Base-by-base conservation (phyloP, 805 yeast species). In the Wickerhamiella bombiphila region DNA sequence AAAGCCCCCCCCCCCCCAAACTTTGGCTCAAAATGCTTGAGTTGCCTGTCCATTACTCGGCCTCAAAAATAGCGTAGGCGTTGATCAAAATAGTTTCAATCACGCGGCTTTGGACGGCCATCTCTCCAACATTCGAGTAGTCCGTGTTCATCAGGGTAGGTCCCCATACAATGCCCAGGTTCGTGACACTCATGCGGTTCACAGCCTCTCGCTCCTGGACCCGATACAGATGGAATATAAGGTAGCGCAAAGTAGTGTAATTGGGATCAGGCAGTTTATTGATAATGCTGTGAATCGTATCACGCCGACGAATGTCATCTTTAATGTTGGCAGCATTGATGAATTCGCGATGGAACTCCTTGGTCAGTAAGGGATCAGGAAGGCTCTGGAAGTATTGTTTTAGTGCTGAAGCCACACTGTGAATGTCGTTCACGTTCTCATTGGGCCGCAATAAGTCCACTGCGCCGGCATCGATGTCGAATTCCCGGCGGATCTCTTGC, bases 261-360 rank as follows among this genome's bases (percentile, higher is more conserved):
- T 88, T 83, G 1, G 93, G 91, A 59, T 91, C 98, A 0, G 96
- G 95, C 39, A 91, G 67, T 47, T 80, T 80, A 61, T 79, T 91
- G 33, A 91, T 81, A 42, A 82, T 69, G 32, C 83, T 81, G 57
- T 91, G 98, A 49, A 91, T 66, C 22, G 65, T 65, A 52, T 83
- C 88, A 42, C 80, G 72, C 41, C 80, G 68, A 46, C 74, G 66
- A 11, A 64, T 64, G 15, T 66, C 66, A 49, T 78, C 80, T 22
- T 63, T 68, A 36, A 83, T 74, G 54, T 73, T 72, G 17, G 80
- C 80, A 1, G 85, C 80, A 28, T 71, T 74, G 35, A 83, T 58
- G 51, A 82, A 80, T 24, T 69, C 66, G 37, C 65, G 66, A 50
- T 73, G 71, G 41, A 72, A 71, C 43, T 70, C 80, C 8, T 56